Percentiles rank a stretch among this genome's conserved stretches.
These are phyloP conservation scores for Niebla homalea DNA, from an alignment of 495 filamentous ascomycete genomes.

Conservation along the genomic window DNA sequence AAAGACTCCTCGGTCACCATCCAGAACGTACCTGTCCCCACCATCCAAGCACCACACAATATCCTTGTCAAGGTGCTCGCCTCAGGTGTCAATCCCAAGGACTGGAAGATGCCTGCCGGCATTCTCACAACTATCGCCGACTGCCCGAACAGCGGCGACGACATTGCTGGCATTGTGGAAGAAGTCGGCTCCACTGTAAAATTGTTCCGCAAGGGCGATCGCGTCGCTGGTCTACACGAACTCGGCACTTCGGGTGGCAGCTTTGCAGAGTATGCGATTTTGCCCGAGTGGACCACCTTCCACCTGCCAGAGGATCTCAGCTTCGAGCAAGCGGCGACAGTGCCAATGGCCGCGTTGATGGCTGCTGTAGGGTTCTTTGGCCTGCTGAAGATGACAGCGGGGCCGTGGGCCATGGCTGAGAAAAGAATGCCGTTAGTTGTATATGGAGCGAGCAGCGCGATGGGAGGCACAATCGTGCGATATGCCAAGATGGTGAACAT, in stretches of 20 bases:
- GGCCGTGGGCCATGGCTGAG: slow-evolving; percentile 13
- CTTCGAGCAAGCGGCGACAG: slow-evolving; percentile 30
- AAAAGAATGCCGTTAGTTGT: slow-evolving; percentile 20
- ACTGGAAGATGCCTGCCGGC: slow-evolving; percentile 46
- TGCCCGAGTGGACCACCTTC: slow-evolving; percentile 26
- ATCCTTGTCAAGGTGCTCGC: slow-evolving; percentile 58
- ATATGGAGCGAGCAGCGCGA: slow-evolving; percentile 29
- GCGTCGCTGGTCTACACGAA: slow-evolving; percentile 28
- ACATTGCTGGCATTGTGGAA: slow-evolving; percentile 29
- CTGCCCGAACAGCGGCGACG: slow-evolving; percentile 23
- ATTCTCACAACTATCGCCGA: slow-evolving; percentile 4
- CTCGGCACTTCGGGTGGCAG: slow-evolving; percentile 19
- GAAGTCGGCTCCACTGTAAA: slow-evolving; percentile 25
- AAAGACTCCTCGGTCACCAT: slow-evolving; percentile 41
- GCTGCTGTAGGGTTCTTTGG: slow-evolving; percentile 26
- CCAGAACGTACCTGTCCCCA: slow-evolving; percentile 45
- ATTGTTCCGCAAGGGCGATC: slow-evolving; percentile 31
- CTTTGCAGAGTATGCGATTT: slow-evolving; percentile 30
- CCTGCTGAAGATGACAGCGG: slow-evolving; percentile 6
- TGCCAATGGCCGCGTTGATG: slow-evolving; percentile 30
- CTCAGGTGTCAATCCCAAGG: slow-evolving; percentile 61
- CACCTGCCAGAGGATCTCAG: slow-evolving; percentile 25
- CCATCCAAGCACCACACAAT: slow-evolving; percentile 38
- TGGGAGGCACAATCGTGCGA: slow-evolving; percentile 29
- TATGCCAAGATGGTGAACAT: slow-evolving; percentile 27